These are phyloP conservation scores for Dictyostelium discoideum DNA, from an alignment of 78 protist genomes.

Conservation along the genomic window dicty_2.7 NC_007091.3:2406001-2406500, in stretches of 20 bases:
- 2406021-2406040: slow-evolving; percentile 71
- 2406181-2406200: slow-evolving; percentile 81
- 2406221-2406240: slow-evolving; percentile 22
- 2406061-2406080: slow-evolving; percentile 50
- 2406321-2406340: neutral
- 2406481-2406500: neutral
- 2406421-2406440: neutral
- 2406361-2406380: neutral
- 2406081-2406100: slow-evolving; percentile 80
- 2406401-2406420: neutral
- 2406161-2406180: slow-evolving; percentile 85
- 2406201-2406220: slow-evolving; percentile 79
- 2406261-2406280: neutral
- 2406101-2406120: slow-evolving; percentile 82
- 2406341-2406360: neutral
- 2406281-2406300: neutral
- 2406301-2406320: neutral
- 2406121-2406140: slow-evolving; percentile 86
- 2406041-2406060: slow-evolving; percentile 1
- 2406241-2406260: neutral
- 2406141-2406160: slow-evolving; percentile 83
- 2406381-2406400: neutral
- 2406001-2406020: slow-evolving; percentile 72
- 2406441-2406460: neutral
- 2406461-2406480: neutral